Percentiles rank a stretch among this genome's conserved stretches.
phyloP scores from a whole-genome alignment of 2,329 filamentous ascomycete genomes.

The Didymella lethalis region DNA sequence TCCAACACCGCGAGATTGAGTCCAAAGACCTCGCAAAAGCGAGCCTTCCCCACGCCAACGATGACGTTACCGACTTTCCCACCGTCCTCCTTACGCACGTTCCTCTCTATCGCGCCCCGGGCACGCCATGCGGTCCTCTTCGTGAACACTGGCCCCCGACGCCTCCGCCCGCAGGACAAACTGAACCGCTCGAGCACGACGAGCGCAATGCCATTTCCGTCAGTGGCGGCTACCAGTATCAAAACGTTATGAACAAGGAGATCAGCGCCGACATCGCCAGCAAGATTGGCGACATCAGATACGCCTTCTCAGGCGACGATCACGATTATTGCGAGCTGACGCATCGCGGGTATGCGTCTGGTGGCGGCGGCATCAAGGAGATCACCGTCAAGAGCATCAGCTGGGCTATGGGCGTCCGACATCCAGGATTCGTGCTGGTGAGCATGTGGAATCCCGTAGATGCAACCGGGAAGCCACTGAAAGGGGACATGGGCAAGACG shows the following conservation, averaged over 20 bases:
- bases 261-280: conserved; percentile 79
- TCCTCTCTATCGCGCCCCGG: conserved; percentile 81
- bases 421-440: conserved; percentile 84
- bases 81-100: conserved; percentile 92
- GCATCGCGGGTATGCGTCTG: conserved; percentile 71
- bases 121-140: conserved; percentile 85
- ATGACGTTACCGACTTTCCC: conserved; percentile 71
- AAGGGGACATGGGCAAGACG: conserved; percentile 61
- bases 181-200: conserved; percentile 64
- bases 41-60: conserved; percentile 46
- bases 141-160: conserved; percentile 84
- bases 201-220: conserved; percentile 81
- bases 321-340: conserved; percentile 96
- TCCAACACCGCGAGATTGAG: conserved; percentile 68
- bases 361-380: conserved; percentile 69
- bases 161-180: conserved; percentile 66
- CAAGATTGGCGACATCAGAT: conserved; percentile 80
- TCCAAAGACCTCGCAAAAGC: conserved; percentile 53
- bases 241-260: conserved; percentile 83
- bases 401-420: conserved; percentile 94
- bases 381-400: conserved; percentile 95
- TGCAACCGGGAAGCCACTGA: conserved; percentile 45
- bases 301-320: conserved; percentile 94
- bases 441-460: conserved; percentile 94
- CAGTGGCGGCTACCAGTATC: conserved; percentile 87